Base-by-base conservation (phyloP, 805 yeast species). In the Wickerhamomyces tratensis region DNA sequence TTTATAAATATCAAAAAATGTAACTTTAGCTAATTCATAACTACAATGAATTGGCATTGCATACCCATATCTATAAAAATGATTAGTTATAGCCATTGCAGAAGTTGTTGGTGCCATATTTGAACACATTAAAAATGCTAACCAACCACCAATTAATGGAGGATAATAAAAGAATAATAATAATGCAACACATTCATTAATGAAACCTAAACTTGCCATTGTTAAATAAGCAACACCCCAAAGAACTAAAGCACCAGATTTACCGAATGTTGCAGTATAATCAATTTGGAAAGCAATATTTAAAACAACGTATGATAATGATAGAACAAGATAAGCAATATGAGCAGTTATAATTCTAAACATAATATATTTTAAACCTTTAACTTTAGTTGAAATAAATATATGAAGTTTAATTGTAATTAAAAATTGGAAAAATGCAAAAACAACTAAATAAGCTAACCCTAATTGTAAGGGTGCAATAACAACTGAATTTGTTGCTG, bases 381-480 rank as follows among this genome's bases (percentile, higher is more conserved):
- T 64, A 25, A 69, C 48, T 11, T 65, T 61, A 27, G 56, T 50
- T 1, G 72, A 73, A 35, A 76, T 64, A 6, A 56, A 53, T 45
- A 60, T 65, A 53, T 81, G 79, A n/a, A 76, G 49, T n/a, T 68
- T 68, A 15, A 60, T 54, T 49, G 79, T 78, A 65, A 81, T 75
- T 41, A 58, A 73, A 51, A 79, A 72, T 52, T 77, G 83, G 69
- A 82, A 79, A 56, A 82, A 80, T 7, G 88, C 74, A 46, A 82
- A 57, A 49, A 82, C 79, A 47, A 82, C 69, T 51, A 80, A 61
- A 52, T 76, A 82, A 52, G 82, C 74, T 45, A 82, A 68, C 14
- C 89, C 89, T 41, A 82, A 74, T 53, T 79, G 86, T 2, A 73
- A 56, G 5, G 86, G 83, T 0, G 85, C 86, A 27, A 65, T 47